Evolutionary conservation across 352 stramenopile species (phyloP), one percentile per base, ranked within the genome.

Genomic region (Blastocystis sp.): DNA sequence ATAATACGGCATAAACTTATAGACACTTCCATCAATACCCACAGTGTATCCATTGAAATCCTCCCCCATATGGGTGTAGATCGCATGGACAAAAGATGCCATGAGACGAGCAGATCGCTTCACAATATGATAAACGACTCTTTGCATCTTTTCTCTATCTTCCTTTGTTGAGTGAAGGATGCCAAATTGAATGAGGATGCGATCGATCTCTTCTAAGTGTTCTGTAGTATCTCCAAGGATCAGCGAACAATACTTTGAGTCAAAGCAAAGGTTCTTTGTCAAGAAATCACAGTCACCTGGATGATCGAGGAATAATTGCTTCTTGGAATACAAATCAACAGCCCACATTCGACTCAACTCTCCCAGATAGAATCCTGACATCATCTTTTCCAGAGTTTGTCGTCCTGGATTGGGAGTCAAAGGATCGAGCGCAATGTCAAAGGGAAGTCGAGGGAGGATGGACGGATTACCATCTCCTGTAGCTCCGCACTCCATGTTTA

Each of bases 401-500:
- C 64, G 22, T 24, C 79, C 90, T n/a, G 76, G 22, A 51, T 92
- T 92, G 5, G 54, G 59, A 24, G 77, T 91, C n/a, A 89, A 37
- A 9, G 53, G 53, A 42, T 92, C 90, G 7, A 92, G 60, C n/a
- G 40, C 75, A 15, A 68, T 60, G 57, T 92, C 91, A 30, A 92
- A 90, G 19, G 90, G 89, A 22, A 73, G 87, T 48, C 33, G 30
- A 4, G 87, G 90, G 15, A 91, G 79, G n/a, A 91, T 81, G 9
- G 76, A 57, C 1, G 35, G 37, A 44, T 78, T 30, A 22, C 64
- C 76, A 17, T 79, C 56, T 27, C 89, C 90, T 57, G 92, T 91
- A 51, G 68, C 90, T n/a, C 91, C 91, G 70, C 91, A 92, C 90
- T 92, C 91, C 37, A 89, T 92, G 87, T 92, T 92, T 58, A 92